Base-by-base conservation (phyloP, 805 yeast species). In the Starmerella sirachaensis region DNA sequence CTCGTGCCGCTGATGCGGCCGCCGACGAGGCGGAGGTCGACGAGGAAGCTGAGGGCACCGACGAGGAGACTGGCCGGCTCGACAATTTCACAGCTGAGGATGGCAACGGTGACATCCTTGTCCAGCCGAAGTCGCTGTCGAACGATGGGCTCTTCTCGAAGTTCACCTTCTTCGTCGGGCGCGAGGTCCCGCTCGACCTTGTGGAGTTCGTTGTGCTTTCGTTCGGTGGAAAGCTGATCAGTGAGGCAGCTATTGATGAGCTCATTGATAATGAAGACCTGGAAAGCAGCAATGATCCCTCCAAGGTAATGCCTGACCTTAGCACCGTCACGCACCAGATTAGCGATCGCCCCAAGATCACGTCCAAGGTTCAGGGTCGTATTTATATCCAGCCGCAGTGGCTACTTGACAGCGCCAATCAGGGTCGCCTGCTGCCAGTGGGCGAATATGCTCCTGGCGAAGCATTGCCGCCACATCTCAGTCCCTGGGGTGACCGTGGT, bases 401-500 rank as follows among this genome's bases (percentile, higher is more conserved):
- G 98, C 68, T 91, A 21, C 86, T 91, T 58, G 98, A 91, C 59
- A 77, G 79, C 54, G 64, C 91, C 43, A 91, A 91, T 65, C 78
- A 79, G 61, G 71, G 74, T 34, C 66, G 71, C 42, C 66, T 91
- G 43, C 66, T 80, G 42, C 74, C 91, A 14, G 94, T 83, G 17
- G 76, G 78, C 38, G 69, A 68, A 38, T 91, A 91, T 56, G 80
- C 93, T 30, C 94, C 95, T 5, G 98, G 98, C 40, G 96, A 88
- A 63, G 65, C 83, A 4, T 68, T 91, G 47, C 98, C 98, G 31
- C 96, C 98, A 25, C 98, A 91, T 61, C 67, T 91, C 54, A 82
- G 94, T 36, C 98, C 98, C 66, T 91, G 98, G 97, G 97, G 97
- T 51, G 98, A 91, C 64, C 72, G 86, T 33, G 84, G 79, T 51